Base-by-base conservation (phyloP, 441 rosid species). In the Bocquillonia castaneifolia region DNA sequence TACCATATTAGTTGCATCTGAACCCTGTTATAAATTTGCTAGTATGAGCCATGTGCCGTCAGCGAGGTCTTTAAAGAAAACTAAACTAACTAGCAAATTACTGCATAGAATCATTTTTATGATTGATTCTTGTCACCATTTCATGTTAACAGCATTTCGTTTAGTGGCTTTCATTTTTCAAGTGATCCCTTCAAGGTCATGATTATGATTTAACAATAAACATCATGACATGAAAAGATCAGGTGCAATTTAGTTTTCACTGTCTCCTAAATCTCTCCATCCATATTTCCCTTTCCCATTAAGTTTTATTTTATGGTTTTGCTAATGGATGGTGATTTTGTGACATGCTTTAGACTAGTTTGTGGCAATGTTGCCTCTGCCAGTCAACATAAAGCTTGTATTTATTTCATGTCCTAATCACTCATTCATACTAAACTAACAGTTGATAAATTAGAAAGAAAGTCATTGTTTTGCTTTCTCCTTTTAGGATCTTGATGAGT, bases 401-500 rank as follows among this genome's bases (percentile, higher is more conserved):
- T 20, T 15, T 23, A 23, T 29, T 22, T 7, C 10, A 6, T 66
- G 13, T 54, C 18, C 14, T 42, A 40, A 22, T 37, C 32, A 6
- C 26, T 68, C 32, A 25, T 20, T 29, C 20, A n/a, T 22, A 36
- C 10, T 13, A n/a, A 6, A 34, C 14, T 5, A 34, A 13, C 12
- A n/a, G 37, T 39, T 10, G 23, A 51, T 31, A 29, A 40, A 34
- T 4, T 34, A 54, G 68, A 66, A 70, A 74, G 48, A 47, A 56
- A 70, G 31, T 54, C 23, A 51, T 23, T 20, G 37, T 5, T 56
- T 69, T 69, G 53, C 44, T 66, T 32, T 72, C 9, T 52, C 70
- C 25, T 68, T 63, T 23, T 78, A 93, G 99, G 97, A 91, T 79
- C 95, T 91, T 64, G 96, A 87, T 77, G 81, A 93, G 78, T 74